Percentiles rank a stretch among this genome's conserved stretches.
Conservation (phyloP, 2,329 filamentous ascomycete genomes). For the Aureobasidium zeae region DNA sequence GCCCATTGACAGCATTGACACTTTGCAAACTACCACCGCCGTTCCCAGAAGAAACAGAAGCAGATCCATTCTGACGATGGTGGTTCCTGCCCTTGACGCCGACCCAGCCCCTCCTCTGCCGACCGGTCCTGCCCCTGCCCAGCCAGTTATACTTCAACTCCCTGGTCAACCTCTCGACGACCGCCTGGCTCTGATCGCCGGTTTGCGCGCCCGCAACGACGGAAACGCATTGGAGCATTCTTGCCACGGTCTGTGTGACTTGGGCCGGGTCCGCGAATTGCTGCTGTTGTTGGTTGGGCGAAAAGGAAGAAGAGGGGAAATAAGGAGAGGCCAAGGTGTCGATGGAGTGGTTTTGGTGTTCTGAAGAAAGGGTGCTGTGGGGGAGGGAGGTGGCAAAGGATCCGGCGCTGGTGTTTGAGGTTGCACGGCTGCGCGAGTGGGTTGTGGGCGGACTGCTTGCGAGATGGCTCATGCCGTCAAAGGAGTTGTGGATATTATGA, state of each 20-base stretch:
- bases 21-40: too few species aligned
- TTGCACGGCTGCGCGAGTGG: constrained; percentile 60
- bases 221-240: constrained; percentile 93
- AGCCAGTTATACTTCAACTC: constrained; percentile 96
- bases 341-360: constrained; percentile 19
- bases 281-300: constrained; percentile 16
- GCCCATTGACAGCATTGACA: constrained; percentile 19
- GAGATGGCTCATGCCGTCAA: constrained; percentile 57
- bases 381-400: constrained; percentile 35
- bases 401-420: constrained; percentile 64
- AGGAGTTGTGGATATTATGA: constrained; percentile 67
- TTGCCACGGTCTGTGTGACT: constrained; percentile 85
- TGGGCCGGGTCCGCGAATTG: constrained; percentile 44
- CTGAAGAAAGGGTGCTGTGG: constrained; percentile 26
- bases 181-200: constrained; percentile 63
- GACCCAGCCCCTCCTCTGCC: constrained; percentile 84
- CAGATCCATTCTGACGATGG: background rate
- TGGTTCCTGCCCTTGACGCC: constrained; percentile 45
- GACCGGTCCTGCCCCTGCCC: constrained; percentile 75
- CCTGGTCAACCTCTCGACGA: constrained; percentile 74
- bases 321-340: constrained; percentile 11
- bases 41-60: too few species aligned
- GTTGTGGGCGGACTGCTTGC: constrained; percentile 31
- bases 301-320: constrained; percentile 17
- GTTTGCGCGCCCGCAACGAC: constrained; percentile 71